These are phyloP conservation scores for Diaporthe capsici DNA, from an alignment of 2,329 filamentous ascomycete species.

Conservation along the genomic window DNA sequence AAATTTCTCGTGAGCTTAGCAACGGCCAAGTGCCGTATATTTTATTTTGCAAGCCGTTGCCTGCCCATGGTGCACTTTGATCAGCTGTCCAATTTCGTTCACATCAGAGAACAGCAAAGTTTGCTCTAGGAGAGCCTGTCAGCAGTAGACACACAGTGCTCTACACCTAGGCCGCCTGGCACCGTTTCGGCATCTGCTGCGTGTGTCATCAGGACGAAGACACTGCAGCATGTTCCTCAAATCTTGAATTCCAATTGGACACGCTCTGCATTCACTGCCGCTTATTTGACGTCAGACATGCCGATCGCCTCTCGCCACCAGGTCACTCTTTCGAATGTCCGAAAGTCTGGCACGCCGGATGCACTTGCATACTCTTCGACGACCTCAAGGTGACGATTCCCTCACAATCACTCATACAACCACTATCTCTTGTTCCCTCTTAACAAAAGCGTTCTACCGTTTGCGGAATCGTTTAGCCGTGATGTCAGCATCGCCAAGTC, in stretches of 20 bases:
- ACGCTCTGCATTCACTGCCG: background rate
- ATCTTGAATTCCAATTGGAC: background rate
- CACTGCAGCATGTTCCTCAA: background rate
- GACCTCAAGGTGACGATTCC: background rate
- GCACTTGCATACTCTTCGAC: background rate
- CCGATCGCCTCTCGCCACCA: background rate
- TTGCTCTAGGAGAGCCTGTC: no score
- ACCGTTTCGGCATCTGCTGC: background rate
- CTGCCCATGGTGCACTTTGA: no score
- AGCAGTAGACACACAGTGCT: no score
- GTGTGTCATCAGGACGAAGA: background rate
- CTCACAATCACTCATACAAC: background rate
- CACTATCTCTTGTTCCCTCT: no score
- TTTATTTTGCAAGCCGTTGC: no score
- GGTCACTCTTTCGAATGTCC: background rate
- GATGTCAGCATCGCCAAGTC: background rate
- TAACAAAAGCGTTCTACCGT: no score
- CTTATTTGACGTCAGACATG: background rate
- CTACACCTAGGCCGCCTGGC: no score
- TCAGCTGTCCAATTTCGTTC: no score
- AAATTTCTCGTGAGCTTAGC: no score
- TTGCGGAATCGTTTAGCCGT: no score
- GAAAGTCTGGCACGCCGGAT: background rate
- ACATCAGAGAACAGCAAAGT: no score
- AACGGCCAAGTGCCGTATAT: no score